Evolutionary conservation across 2,329 filamentous ascomycete genomes (phyloP).

Genomic region (Aspergillus sp.): DNA sequence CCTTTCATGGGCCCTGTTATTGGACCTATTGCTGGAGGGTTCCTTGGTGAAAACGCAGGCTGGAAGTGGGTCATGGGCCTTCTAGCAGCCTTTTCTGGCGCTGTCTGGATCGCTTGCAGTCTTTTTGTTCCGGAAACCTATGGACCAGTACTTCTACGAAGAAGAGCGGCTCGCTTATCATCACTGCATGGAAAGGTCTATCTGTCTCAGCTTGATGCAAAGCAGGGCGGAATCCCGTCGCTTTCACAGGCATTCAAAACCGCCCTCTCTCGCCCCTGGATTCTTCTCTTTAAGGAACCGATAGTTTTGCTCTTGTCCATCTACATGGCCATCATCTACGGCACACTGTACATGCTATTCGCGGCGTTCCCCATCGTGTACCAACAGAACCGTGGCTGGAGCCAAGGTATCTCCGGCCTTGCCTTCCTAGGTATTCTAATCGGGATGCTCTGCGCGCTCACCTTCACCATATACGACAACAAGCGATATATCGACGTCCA

Average conservation of each 20-base stretch:
- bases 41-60: neutral
- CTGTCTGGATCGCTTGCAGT: neutral
- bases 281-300: conserved; percentile 1
- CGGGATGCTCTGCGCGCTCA: neutral
- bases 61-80: conserved; percentile 3
- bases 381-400: conserved; percentile 4
- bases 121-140: conserved; percentile 2
- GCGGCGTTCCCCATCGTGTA: conserved; percentile 4
- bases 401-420: conserved; percentile 2
- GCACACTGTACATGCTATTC: conserved; percentile 4
- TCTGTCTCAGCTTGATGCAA: neutral
- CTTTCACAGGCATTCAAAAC: neutral
- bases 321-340: conserved; percentile 5
- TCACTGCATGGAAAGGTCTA: neutral
- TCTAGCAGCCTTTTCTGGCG: neutral
- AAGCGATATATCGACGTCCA: neutral
- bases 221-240: neutral
- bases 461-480: conserved; percentile 2
- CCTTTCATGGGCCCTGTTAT: conserved; percentile 3
- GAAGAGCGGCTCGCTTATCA: conserved; percentile 1
- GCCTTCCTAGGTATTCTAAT: conserved; percentile 2
- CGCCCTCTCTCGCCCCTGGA: conserved; percentile 2
- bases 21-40: conserved; percentile 1
- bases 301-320: conserved; percentile 1
- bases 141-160: conserved; percentile 1